Percentiles rank a stretch among this genome's conserved stretches.
Conservation (phyloP, 2,329 filamentous ascomycete genomes). For the Neopestalotiopsis sp. region DNA sequence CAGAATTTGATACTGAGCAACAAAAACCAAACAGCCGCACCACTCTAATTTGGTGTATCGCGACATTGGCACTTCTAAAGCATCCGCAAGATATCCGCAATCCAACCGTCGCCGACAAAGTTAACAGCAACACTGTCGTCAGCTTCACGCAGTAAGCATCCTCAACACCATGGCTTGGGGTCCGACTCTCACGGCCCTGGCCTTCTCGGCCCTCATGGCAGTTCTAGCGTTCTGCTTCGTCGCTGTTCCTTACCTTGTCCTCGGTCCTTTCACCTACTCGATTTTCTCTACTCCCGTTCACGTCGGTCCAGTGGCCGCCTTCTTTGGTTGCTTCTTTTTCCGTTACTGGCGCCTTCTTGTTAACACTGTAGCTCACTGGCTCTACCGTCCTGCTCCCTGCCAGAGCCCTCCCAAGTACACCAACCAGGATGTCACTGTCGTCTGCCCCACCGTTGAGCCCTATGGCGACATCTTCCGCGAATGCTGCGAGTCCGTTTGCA, state of each 20-base stretch:
- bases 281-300: neutral
- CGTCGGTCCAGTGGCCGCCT: neutral
- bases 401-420: conserved; percentile 36
- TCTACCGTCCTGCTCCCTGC: conserved; percentile 43
- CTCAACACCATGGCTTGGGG: conserved; percentile 2
- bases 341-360: conserved; percentile 53
- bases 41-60: too few relatives aligned
- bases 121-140: neutral
- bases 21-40: too few relatives aligned
- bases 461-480: conserved; percentile 44
- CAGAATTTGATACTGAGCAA: too few relatives aligned
- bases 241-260: conserved; percentile 2
- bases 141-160: neutral
- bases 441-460: conserved; percentile 58
- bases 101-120: neutral
- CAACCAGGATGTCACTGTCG: conserved; percentile 50
- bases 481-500: conserved; percentile 46
- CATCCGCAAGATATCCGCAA: neutral
- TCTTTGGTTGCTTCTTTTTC: conserved; percentile 42
- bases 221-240: neutral
- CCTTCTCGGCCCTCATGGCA: neutral
- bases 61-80: too few relatives aligned
- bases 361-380: conserved; percentile 45
- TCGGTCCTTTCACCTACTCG: neutral
- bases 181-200: neutral